Base-by-base conservation (phyloP, 2,329 filamentous ascomycete genomes). In the Triangularia verruculosa region DNA sequence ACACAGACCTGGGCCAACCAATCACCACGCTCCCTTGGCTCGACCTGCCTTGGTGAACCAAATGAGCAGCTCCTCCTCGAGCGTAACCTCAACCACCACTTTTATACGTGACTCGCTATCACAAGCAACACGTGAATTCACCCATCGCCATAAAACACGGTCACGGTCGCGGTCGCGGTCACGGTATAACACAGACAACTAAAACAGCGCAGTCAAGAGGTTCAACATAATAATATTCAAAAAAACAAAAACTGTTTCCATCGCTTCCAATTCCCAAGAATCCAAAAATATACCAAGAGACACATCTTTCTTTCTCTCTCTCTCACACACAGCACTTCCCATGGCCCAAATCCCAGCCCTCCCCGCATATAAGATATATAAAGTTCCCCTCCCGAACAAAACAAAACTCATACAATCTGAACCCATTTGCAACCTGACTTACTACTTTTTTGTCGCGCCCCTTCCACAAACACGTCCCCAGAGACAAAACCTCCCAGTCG, bases 401-500 rank as follows among this genome's bases (percentile, higher is more conserved):
- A 47, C 2, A 47, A 20, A 20, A 3, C 34, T n/a, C n/a, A 39
- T 17, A 47, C 39, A 47, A 47, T 47, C 39, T 47, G 39, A 47
- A 1, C 6, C 39, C n/a, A n/a, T 8, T 47, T 47, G 39, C n/a
- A 43, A 27, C 20, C 30, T 34, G 32, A n/a, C n/a, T 20, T 57
- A 24, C 39, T 43, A 22, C 56, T 58, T 58, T 58, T 58, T 9
- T 12, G 4, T 28, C 25, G 39, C 25, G 39, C 24, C 32, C 57
- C 24, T 12, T 58, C 25, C 25, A 30, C 51, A 53, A 20, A 15
- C 55, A 39, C 34, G 13, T n/a, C n/a, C n/a, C n/a, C n/a, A n/a
- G n/a, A n/a, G n/a, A n/a, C n/a, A 47, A 56, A 53, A 47, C 58
- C 27, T 56, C 27, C 30, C 55, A 62, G 34, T 22, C n/a, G 24